phyloP scores from a whole-genome alignment of 1,139 yeast genomes.

The Lodderomyces oxycetoniae region DNA sequence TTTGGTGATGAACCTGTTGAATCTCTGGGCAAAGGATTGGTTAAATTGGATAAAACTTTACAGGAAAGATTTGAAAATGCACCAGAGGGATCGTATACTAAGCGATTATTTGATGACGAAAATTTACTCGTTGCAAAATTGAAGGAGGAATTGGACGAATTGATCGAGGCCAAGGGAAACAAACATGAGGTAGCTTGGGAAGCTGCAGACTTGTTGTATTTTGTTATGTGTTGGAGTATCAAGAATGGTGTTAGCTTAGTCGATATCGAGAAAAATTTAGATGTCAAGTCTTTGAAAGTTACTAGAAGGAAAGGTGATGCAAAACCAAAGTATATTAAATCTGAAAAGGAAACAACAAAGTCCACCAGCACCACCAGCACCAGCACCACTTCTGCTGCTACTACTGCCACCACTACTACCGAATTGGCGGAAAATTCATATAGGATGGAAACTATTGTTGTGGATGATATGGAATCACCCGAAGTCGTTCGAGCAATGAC shows the following conservation, averaged over 20 bases:
- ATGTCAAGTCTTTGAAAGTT: constrained; percentile 77
- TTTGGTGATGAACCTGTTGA: constrained; percentile 44
- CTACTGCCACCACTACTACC: too few species aligned
- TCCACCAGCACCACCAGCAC: too few species aligned
- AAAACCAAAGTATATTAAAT: constrained; percentile 59
- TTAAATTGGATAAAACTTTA: constrained; percentile 63
- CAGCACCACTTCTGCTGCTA: too few species aligned
- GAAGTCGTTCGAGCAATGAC: constrained; percentile 57
- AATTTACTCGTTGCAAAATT: constrained; percentile 77
- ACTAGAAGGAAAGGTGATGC: constrained; percentile 97
- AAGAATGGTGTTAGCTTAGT: constrained; percentile 73
- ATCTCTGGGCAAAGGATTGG: constrained; percentile 58
- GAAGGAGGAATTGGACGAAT: constrained; percentile 94
- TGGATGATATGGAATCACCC: constrained; percentile 33
- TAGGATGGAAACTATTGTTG: constrained; percentile 54
- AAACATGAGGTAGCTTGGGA: constrained; percentile 84
- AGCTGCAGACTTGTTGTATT: constrained; percentile 91
- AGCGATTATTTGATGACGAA: constrained; percentile 76
- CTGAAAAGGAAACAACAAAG: constrained; percentile 4
- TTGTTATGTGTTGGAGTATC: constrained; percentile 82
- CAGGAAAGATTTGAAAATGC: constrained; percentile 53
- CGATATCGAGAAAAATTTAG: constrained; percentile 81
- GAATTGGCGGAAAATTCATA: constrained; percentile 25
- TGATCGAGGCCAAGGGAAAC: constrained; percentile 69
- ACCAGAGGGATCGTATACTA: constrained; percentile 90